These are phyloP conservation scores for Cladosporium sp. DNA, from an alignment of 2,329 filamentous ascomycete species.

Conservation along the genomic window DNA sequence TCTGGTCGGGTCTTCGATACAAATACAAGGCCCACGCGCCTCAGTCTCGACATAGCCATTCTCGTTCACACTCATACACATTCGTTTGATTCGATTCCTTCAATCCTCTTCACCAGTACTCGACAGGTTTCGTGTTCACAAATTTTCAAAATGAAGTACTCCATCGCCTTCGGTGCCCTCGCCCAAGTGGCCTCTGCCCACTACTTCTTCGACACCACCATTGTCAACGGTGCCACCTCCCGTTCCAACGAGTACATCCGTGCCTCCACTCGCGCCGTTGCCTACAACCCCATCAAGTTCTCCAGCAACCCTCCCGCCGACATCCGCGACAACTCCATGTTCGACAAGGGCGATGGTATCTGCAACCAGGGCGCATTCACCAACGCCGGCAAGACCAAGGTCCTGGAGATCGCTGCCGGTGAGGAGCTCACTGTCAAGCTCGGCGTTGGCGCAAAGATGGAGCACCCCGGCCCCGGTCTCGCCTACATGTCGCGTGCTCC, in stretches of 20 bases:
- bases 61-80: neutral
- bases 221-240: neutral
- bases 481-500: conserved; percentile 8
- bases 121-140: neutral
- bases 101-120: neutral
- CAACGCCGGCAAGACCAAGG: conserved; percentile 22
- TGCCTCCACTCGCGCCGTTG: neutral
- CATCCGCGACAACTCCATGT: neutral
- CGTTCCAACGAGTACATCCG: neutral
- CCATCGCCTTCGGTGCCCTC: neutral
- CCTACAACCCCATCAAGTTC: conserved; percentile 3
- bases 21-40: neutral
- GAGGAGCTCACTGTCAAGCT: neutral
- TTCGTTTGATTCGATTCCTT: neutral
- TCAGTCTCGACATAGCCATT: neutral
- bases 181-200: neutral
- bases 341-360: neutral
- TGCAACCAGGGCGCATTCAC: conserved; percentile 22
- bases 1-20: neutral
- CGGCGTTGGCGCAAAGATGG: neutral
- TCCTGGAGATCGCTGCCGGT: conserved; percentile 18
- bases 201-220: conserved; percentile 4
- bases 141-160: neutral
- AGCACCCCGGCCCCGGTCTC: conserved; percentile 10
- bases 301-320: neutral